Evolutionary conservation across 2,329 filamentous ascomycete genomes (phyloP).

Genomic region (Neofusicoccum parvum): DNA sequence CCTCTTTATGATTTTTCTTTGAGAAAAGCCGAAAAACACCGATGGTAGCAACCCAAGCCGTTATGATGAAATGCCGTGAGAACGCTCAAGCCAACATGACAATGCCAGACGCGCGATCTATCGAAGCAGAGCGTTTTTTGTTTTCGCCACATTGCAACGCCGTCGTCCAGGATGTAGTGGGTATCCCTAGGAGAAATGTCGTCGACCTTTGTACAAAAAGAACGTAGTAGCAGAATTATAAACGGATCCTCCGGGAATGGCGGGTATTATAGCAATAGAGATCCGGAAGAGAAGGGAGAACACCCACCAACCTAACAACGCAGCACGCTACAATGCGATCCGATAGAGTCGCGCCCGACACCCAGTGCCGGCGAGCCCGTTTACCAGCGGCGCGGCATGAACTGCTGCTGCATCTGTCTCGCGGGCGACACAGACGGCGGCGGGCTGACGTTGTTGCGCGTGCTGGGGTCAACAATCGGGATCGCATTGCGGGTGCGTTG

Average conservation of each 20-base stretch:
- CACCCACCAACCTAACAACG: slow-evolving; percentile 45
- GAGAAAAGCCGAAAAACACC: slow-evolving; percentile 24
- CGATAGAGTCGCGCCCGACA: slow-evolving; percentile 26
- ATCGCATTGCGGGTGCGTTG: slow-evolving; percentile 93
- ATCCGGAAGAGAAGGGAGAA: slow-evolving; percentile 25
- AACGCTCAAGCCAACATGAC: slow-evolving; percentile 34
- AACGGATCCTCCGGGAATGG: slow-evolving; percentile 43
- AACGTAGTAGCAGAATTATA: slow-evolving; percentile 40
- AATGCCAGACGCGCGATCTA: slow-evolving; percentile 36
- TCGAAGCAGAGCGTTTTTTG: slow-evolving; percentile 25
- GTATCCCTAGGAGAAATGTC: slow-evolving; percentile 42
- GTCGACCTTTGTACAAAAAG: slow-evolving; percentile 45
- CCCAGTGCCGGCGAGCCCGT: slow-evolving; percentile 29
- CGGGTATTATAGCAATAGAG: slow-evolving; percentile 20
- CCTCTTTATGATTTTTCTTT: slow-evolving; percentile 23
- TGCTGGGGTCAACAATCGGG: slow-evolving; percentile 94
- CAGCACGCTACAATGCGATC: slow-evolving; percentile 39
- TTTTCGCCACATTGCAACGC: slow-evolving; percentile 43
- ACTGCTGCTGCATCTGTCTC: slow-evolving; percentile 63
- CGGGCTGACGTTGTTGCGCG: slow-evolving; percentile 87
- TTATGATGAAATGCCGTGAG: slow-evolving; percentile 26
- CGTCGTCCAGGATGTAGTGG: slow-evolving; percentile 41
- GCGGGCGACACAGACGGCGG: slow-evolving; percentile 71
- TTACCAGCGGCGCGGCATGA: slow-evolving; percentile 53
- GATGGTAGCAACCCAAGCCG: slow-evolving; percentile 30